Evolutionary conservation across 73 alveolate genomes (phyloP).

Genomic region (Tetrahymena malaccensis): DNA sequence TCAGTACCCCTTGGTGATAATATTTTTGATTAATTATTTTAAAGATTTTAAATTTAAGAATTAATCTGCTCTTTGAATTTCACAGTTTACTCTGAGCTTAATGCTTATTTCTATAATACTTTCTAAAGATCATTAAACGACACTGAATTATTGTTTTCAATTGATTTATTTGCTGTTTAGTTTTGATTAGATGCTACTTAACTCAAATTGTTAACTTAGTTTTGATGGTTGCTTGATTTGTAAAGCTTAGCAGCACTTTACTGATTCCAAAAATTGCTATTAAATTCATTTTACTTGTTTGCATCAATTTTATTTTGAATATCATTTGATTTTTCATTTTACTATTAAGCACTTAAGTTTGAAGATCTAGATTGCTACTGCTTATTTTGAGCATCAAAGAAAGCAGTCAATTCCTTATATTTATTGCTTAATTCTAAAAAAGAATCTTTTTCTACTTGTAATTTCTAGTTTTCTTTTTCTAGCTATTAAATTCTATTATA

Average conservation of each 20-base stretch:
- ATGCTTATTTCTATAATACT: not conserved
- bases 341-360: not conserved
- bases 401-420: not conserved
- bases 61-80: not conserved
- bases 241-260: not conserved
- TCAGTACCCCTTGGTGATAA: not conserved
- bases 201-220: too few relatives aligned
- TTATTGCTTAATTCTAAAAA: not conserved
- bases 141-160: not conserved
- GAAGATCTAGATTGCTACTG: not conserved
- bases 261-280: not conserved
- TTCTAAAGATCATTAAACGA: not conserved
- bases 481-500: not conserved
- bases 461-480: not conserved
- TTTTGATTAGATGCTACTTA: not conserved
- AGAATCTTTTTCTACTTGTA: not conserved
- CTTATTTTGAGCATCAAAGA: not conserved
- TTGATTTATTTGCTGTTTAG: not conserved
- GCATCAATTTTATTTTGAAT: too few relatives aligned
- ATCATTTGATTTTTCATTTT: too few relatives aligned
- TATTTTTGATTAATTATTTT: not conserved
- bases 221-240: not conserved
- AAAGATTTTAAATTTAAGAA: not conserved
- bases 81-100: not conserved
- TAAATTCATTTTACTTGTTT: too few relatives aligned